Percentiles rank a stretch among this genome's conserved stretches.
Evolutionary conservation across 805 yeast genomes (phyloP).

Genomic region (Hanseniaspora meyeri): DNA sequence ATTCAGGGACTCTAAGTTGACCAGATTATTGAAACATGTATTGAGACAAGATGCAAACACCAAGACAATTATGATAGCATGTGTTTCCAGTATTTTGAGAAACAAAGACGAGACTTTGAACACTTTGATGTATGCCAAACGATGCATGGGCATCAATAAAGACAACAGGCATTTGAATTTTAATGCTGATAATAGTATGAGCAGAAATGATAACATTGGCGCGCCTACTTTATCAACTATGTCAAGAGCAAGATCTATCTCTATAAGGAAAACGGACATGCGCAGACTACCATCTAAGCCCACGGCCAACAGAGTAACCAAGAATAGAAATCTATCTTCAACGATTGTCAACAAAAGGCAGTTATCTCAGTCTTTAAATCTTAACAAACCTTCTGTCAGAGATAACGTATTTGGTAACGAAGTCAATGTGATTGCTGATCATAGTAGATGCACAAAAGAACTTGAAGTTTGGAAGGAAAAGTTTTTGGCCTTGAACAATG

Average conservation of each 20-base stretch:
- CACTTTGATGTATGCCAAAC: slow-evolving; percentile 78
- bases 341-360: not conserved
- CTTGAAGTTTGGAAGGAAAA: slow-evolving; percentile 7
- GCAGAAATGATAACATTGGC: slow-evolving; percentile 75
- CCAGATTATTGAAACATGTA: slow-evolving; percentile 54
- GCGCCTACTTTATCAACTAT: slow-evolving; percentile 56
- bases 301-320: not conserved
- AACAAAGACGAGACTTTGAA: slow-evolving; percentile 91
- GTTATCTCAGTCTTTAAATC: not conserved
- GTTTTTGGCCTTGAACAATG: slow-evolving; percentile 7
- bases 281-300: slow-evolving; percentile 12
- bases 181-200: slow-evolving; percentile 64
- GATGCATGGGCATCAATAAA: slow-evolving; percentile 85
- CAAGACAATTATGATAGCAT: slow-evolving; percentile 90
- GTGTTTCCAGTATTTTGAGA: slow-evolving; percentile 72
- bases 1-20: slow-evolving; percentile 79
- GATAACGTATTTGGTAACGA: not conserved
- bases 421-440: not conserved
- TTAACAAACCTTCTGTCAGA: not conserved
- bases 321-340: not conserved
- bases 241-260: slow-evolving; percentile 38
- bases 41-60: slow-evolving; percentile 91
- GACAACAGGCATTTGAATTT: slow-evolving; percentile 60
- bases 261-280: slow-evolving; percentile 30
- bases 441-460: not conserved